Evolutionary conservation across 140 eudicot species (phyloP).

Genomic region (Cichorium intybus): DNA sequence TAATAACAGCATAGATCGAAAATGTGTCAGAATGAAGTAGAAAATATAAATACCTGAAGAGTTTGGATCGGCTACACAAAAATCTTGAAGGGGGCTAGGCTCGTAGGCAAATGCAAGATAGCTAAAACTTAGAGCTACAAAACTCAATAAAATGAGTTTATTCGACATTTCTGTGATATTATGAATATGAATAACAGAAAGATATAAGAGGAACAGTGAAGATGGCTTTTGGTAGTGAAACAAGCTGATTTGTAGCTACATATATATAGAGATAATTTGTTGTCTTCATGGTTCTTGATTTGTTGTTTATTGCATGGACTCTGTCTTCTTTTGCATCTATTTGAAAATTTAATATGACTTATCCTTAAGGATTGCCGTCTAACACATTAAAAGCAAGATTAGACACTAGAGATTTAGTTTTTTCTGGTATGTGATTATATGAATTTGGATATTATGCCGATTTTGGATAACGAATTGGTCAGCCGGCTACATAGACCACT

Average conservation of each 20-base stretch:
- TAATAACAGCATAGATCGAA: no score
- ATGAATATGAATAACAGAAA: neutral
- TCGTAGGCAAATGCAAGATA: constrained; percentile 32
- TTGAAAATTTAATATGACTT: neutral
- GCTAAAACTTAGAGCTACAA: constrained; percentile 11
- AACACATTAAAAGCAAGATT: neutral
- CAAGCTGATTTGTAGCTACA: neutral
- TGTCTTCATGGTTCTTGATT: neutral
- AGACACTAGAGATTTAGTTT: neutral
- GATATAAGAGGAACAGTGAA: neutral
- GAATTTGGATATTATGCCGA: neutral
- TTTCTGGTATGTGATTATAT: neutral
- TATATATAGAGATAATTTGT: constrained; percentile 1
- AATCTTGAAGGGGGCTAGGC: constrained; percentile 43
- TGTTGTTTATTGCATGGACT: neutral
- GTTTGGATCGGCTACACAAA: constrained; percentile 43
- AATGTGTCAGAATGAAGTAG: neutral
- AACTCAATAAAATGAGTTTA: neutral
- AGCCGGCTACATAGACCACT: neutral
- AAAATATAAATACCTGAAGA: constrained; percentile 19
- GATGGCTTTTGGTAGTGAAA: neutral
- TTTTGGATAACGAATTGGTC: neutral
- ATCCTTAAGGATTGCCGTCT: neutral
- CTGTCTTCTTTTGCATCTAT: neutral
- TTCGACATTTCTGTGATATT: neutral